Conservation (phyloP, 805 yeast species). For the Schwanniomyces pseudopolymorphus region DNA sequence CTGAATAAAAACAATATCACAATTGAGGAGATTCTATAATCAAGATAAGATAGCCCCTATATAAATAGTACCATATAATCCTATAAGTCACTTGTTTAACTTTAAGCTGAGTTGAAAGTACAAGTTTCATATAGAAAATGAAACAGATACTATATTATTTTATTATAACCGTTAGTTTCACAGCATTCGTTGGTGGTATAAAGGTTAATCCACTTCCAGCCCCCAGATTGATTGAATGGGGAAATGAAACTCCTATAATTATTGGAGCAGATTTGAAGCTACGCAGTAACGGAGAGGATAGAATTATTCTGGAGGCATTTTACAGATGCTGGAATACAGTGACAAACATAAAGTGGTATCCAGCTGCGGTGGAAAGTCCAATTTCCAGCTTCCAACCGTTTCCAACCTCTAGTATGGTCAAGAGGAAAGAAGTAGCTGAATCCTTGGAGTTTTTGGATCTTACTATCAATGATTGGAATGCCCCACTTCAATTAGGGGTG, state of each 20-base stretch:
- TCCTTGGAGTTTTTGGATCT: background rate
- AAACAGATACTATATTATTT: background rate
- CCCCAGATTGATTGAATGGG: slow-evolving; percentile 22
- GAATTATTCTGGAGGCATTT: slow-evolving; percentile 22
- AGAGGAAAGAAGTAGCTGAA: background rate
- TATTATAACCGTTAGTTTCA: background rate
- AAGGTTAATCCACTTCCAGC: slow-evolving; percentile 23
- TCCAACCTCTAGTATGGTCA: slow-evolving; percentile 7
- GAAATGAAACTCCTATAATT: slow-evolving; percentile 7
- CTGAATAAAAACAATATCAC: too few species aligned
- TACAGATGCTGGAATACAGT: slow-evolving; percentile 13
- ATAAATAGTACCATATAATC: too few species aligned
- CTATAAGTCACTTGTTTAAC: too few species aligned
- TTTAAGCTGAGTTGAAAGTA: too few species aligned
- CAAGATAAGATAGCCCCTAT: too few species aligned
- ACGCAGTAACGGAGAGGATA: slow-evolving; percentile 3
- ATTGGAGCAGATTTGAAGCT: slow-evolving; percentile 5
- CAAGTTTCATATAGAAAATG: background rate
- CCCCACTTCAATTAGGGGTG: slow-evolving; percentile 31
- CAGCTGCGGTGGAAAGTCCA: slow-evolving; percentile 29
- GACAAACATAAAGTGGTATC: slow-evolving; percentile 28
- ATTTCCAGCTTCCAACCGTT: slow-evolving; percentile 16
- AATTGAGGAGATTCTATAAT: background rate
- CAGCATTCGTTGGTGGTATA: slow-evolving; percentile 7
- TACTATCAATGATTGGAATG: slow-evolving; percentile 5